Base-by-base conservation (phyloP, 2,329 filamentous ascomycete genomes). In the Trichoderma lentiforme region DNA sequence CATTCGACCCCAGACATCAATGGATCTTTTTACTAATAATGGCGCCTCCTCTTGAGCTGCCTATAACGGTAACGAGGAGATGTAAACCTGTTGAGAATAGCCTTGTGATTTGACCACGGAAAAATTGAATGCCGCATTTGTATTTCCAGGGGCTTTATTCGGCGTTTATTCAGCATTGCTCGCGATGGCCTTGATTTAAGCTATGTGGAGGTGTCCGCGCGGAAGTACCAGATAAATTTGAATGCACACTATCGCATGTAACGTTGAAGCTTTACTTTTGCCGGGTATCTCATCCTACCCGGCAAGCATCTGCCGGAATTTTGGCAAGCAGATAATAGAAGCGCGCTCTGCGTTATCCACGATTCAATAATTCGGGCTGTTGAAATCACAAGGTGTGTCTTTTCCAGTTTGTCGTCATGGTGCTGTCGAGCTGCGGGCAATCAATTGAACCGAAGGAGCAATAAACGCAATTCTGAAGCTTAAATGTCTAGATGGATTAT, bases 351-450 rank as follows among this genome's bases (percentile, higher is more conserved):
- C 9, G 21, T 3, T 51, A 12, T 51, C 43, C 24, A 51, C 11
- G 21, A 51, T 51, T 51, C 11, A 5, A 3, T 5, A 1, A 51
- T 24, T 3, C n/a, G 12, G 1, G 0, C 14, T 15, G 3, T 21
- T 28, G 24, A 18, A n/a, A 9, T 11, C 14, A 32, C 9, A 21
- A 6, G 3, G 2, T 5, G 2, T 21, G 7, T 58, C 15, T 32
- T 8, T 9, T 18, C 8, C 8, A n/a, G 3, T n/a, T 32, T 12
- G 0, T 7, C n/a, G 1, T 14, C 18, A 32, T 0, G 28, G n/a
- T 34, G 12, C 18, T 32, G 4, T 32, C 1, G 18, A 18, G 28
- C 8, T 3, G 9, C 28, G 28, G 28, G 9, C 18, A 5, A 30
- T 60, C 4, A 32, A n/a, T 21, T 60, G 18, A 32, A 18, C 26